phyloP scores from a whole-genome alignment of 257 asterid genomes.

The Solanum peruvianum region DNA sequence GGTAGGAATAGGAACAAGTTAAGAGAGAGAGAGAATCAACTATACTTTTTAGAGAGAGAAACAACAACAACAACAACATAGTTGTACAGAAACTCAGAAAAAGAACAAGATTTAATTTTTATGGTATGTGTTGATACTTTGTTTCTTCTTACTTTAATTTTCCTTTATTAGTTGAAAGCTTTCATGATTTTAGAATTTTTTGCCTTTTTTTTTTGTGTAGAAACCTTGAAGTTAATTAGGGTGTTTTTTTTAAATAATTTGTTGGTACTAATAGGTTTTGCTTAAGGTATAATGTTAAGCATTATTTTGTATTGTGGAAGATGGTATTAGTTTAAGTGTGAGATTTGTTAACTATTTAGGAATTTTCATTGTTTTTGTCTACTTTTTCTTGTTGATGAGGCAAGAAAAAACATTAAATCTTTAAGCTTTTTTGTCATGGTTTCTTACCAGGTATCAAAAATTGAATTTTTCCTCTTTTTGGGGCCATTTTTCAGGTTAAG shows the following conservation, averaged over 20 bases:
- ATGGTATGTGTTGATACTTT: neutral
- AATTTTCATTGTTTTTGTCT: neutral
- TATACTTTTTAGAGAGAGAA: neutral
- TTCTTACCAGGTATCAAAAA: neutral
- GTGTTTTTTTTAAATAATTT: neutral
- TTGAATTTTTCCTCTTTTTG: neutral
- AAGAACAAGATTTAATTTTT: neutral
- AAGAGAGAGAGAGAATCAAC: neutral
- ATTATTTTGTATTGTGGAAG: neutral
- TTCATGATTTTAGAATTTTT: neutral
- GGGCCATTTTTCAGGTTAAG: neutral
- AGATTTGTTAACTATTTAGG: neutral
- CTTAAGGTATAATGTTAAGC: neutral
- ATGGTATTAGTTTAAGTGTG: neutral
- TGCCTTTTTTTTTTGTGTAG: neutral
- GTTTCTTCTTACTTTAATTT: neutral
- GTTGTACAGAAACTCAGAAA: neutral
- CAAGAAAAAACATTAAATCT: neutral
- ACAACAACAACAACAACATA: neutral
- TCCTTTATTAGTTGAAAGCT: neutral
- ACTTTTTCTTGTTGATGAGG: neutral
- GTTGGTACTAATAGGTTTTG: neutral
- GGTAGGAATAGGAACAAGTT: neutral
- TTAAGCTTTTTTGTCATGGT: neutral
- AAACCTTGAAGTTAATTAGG: neutral